Base-by-base conservation (phyloP, 23 red algal genomes). In the Gracilaria domingensis region DNA sequence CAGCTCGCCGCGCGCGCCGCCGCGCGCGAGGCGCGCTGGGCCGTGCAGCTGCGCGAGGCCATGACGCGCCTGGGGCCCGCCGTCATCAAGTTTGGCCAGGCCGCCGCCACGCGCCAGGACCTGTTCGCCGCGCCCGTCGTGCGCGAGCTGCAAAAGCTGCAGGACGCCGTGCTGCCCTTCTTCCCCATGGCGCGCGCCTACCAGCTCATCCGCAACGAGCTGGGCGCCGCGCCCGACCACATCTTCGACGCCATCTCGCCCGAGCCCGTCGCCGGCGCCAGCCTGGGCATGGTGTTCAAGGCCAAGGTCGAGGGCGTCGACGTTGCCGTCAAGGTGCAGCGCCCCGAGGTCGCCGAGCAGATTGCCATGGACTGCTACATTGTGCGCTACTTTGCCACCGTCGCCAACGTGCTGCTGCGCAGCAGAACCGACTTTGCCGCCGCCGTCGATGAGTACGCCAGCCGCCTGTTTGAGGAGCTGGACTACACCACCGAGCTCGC, bases 11-110 rank as follows among this genome's bases (percentile, higher is more conserved):
- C 38, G 24, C 82, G 83, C 49, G 40, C 36, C 8, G 17, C 58
- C 2, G 8, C 32, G n/a, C 55, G 94, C 33, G 57, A 62, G 61
- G 34, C 35, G 18, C 49, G 20, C 0, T 73, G 95, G 50, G 95
- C 95, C 23, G 54, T 40, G 12, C 64, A 90, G 13, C 60, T 95
- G 76, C 51, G 93, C 0, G 83, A 95, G 72, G 91, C 79, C 21
- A 84, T 98, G 44, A 94, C 79, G 24, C 60, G 96, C 24, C 62
- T 98, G 42, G 96, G 96, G 32, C 96, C 96, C 30, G 96, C 93
- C 12, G 85, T 98, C 80, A 88, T 98, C 42, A 98, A 98, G 88
- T 82, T 98, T 55, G 96, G 96, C 8, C 96, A 98, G 83, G 85
- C 89, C n/a, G 76, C 94, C 20, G 85, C 93, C 23, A 85, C 83